A percentile compares a stretch with the other conserved stretches of the same genome.
These are phyloP conservation scores for Termitomyces sp. DNA, from an alignment of 768 basidiomycete genomes.

Conservation along the genomic window DNA sequence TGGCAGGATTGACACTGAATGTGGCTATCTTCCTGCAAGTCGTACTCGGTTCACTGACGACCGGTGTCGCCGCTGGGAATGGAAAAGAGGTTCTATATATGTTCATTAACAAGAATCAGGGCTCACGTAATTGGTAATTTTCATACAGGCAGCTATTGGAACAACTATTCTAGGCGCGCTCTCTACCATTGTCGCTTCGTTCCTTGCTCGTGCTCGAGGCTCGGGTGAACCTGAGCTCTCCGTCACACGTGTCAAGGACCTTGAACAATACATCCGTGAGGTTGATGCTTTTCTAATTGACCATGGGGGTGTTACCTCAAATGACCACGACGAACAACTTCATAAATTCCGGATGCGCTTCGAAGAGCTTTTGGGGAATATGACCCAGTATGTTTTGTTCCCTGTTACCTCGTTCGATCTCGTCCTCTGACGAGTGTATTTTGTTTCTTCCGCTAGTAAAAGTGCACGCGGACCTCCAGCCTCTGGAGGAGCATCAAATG, in stretches of 20 bases:
- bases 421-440: not conserved
- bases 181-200: conserved; percentile 65
- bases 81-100: conserved; percentile 30
- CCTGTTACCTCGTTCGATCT: not conserved
- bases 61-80: conserved; percentile 50
- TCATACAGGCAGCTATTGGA: conserved; percentile 30
- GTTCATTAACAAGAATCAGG: not conserved
- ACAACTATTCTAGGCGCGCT: conserved; percentile 44
- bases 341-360: conserved; percentile 32
- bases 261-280: conserved; percentile 67
- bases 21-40: conserved; percentile 61
- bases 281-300: conserved; percentile 55
- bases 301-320: conserved; percentile 35
- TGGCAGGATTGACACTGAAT: conserved; percentile 32
- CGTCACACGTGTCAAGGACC: conserved; percentile 47
- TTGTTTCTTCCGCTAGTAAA: not conserved
- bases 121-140: not conserved
- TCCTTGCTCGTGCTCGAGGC: conserved; percentile 65
- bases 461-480: not conserved
- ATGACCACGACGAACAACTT: conserved; percentile 33
- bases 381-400: conserved; percentile 5
- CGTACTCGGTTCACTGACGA: conserved; percentile 60
- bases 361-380: conserved; percentile 44
- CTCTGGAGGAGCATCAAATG: not conserved
- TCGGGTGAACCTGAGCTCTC: conserved; percentile 68